Base-by-base conservation (phyloP, 208 protist genomes). In the Zelonia costaricensis region DNA sequence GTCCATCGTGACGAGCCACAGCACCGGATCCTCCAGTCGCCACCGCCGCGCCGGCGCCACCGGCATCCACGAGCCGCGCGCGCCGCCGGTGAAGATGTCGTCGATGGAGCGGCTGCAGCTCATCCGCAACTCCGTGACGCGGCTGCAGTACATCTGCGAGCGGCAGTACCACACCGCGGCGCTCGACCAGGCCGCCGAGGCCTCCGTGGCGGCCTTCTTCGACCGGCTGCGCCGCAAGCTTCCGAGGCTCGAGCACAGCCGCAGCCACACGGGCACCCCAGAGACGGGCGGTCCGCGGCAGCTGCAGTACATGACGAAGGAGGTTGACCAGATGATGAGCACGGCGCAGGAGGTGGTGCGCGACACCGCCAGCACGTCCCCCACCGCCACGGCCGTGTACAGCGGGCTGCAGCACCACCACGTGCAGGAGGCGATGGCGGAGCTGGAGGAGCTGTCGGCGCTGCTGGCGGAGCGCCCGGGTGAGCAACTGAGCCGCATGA, bases 81-180 rank as follows among this genome's bases (percentile, higher is more conserved):
- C 80, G 0, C 75, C 86, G 20, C 84, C 90, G 22, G 62, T 60
- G 58, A 84, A 62, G 52, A 96, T 96, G 91, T 65, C 75, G 3
- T 57, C 79, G 7, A 27, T 62, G 27, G 91, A 96, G 73, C 74
- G 83, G 3, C 76, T 94, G 40, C 67, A 84, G 55, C 83, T 85
- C 20, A 68, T 93, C 20, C 91, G 87, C 25, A 88, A 88, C 67
- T 77, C 83, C 22, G 47, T 92, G 13, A 88, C 80, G 18, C 84
- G 91, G 4, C 73, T 96, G 47, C 71, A 84, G 43, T 85, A 90
- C 71, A 62, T 91, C 18, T 82, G 81, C 47, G 91, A 96, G 76
- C 69, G 81, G 38, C 72, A 91, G 31, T 64, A 57, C 28, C 91
- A 96, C 69, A 86, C 61, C 36, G 62, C 71, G 0, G 36, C 52